Conservation (phyloP, 2,329 filamentous ascomycete species). For the Coccinonectria pachysandricola region DNA sequence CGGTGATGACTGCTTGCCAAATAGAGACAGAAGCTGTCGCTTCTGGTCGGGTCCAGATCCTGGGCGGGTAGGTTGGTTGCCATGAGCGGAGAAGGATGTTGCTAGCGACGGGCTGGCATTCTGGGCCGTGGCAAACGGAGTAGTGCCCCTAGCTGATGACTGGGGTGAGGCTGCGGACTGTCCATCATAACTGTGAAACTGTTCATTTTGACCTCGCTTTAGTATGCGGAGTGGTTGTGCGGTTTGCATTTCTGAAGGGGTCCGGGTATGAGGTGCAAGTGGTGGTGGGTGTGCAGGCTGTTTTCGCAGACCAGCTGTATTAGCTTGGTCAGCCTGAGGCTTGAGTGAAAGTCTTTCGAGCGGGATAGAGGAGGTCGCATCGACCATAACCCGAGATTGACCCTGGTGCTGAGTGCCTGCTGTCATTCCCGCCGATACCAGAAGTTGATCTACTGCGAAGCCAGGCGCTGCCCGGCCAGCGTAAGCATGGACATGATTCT, state of each 20-base stretch:
- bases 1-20: constrained; percentile 35
- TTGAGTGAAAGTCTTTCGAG: constrained; percentile 15
- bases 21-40: constrained; percentile 46
- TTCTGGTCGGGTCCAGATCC: constrained; percentile 24
- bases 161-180: constrained; percentile 10
- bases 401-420: constrained; percentile 5
- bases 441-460: constrained; percentile 12
- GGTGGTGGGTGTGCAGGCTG: constrained; percentile 7
- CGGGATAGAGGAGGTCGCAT: constrained; percentile 9
- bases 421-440: constrained; percentile 9
- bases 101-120: constrained; percentile 10
- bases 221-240: constrained; percentile 25
- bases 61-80: constrained; percentile 7
- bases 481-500: constrained; percentile 1
- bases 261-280: too few species aligned
- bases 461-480: constrained; percentile 7
- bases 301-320: constrained; percentile 5
- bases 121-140: constrained; percentile 10
- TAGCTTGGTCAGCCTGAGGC: constrained; percentile 5
- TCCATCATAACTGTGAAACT: constrained; percentile 9
- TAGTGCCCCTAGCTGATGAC: constrained; percentile 10
- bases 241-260: too few species aligned
- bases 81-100: constrained; percentile 10
- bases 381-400: constrained; percentile 8
- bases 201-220: constrained; percentile 23